Conservation (phyloP, 1,284 basidiomycete genomes). For the Cutaneotrichosporon dermatis region DNA sequence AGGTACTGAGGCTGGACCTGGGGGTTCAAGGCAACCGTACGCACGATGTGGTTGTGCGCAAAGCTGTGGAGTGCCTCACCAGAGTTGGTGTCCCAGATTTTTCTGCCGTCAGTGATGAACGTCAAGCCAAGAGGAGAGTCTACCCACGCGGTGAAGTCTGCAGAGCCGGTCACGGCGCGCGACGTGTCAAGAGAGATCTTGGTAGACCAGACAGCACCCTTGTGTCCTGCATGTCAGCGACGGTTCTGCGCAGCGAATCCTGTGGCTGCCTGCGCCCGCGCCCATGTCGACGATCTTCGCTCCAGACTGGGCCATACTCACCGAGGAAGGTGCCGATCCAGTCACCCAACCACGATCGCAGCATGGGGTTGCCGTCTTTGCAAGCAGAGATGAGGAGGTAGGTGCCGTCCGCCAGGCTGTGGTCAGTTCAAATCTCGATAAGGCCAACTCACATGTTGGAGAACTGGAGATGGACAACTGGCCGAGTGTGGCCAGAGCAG, state of each 20-base stretch:
- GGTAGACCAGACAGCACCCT: conserved; percentile 96
- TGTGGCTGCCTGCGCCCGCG: too few relatives aligned
- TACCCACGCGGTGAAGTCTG: conserved; percentile 93
- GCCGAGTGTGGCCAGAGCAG: conserved; percentile 59
- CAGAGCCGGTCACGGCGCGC: conserved; percentile 85
- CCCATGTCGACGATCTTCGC: too few relatives aligned
- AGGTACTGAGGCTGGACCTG: conserved; percentile 47
- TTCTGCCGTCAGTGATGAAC: conserved; percentile 53
- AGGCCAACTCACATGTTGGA: conserved; percentile 53
- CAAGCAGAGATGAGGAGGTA: conserved; percentile 89
- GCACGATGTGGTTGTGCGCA: conserved; percentile 96
- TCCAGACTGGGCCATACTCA: too few relatives aligned
- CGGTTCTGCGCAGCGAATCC: not conserved
- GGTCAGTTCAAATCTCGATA: conserved; percentile 2
- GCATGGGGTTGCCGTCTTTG: conserved; percentile 95
- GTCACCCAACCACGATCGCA: conserved; percentile 94
- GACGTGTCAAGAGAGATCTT: conserved; percentile 85
- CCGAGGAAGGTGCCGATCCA: conserved; percentile 97
- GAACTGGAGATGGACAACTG: conserved; percentile 91
- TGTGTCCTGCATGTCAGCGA: conserved; percentile 78
- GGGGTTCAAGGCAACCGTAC: conserved; percentile 73
- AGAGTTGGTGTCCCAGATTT: conserved; percentile 95
- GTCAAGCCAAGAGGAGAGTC: not conserved
- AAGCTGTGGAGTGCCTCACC: conserved; percentile 86
- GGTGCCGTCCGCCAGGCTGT: conserved; percentile 64